These are phyloP conservation scores for Immersiporthe knoxdaviesiana DNA, from an alignment of 2,329 filamentous ascomycete genomes.

Conservation along the genomic window DNA sequence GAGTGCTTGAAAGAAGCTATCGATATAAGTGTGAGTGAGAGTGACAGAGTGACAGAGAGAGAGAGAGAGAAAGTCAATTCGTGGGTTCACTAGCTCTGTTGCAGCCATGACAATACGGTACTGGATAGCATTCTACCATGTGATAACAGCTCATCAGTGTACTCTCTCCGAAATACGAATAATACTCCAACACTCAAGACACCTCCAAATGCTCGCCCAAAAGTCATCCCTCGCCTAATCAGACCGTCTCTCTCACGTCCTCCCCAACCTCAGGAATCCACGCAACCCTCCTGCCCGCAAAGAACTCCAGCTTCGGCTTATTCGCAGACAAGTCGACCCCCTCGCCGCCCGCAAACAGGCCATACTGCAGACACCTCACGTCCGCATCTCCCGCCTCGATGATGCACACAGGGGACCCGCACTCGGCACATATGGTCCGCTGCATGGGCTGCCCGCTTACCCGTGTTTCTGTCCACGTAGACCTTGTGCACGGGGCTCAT, in stretches of 20 bases:
- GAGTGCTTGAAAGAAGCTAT: neutral
- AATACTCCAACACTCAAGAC: neutral
- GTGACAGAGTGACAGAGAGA: no score
- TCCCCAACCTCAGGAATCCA: constrained; percentile 27
- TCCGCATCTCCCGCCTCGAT: constrained; percentile 20
- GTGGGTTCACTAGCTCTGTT: neutral
- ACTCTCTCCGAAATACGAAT: neutral
- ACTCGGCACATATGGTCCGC: constrained; percentile 28
- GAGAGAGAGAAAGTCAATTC: neutral
- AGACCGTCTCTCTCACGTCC: constrained; percentile 22
- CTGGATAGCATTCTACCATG: neutral
- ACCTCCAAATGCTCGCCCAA: neutral
- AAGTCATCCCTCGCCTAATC: neutral
- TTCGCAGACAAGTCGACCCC: constrained; percentile 14
- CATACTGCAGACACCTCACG: constrained; percentile 24
- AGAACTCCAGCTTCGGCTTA: constrained; percentile 23
- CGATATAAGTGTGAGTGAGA: no score
- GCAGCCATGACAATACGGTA: neutral
- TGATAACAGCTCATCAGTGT: neutral
- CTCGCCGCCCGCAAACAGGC: constrained; percentile 20
- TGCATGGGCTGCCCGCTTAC: constrained; percentile 26
- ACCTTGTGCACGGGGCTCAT: constrained; percentile 16
- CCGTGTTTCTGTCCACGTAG: constrained; percentile 23
- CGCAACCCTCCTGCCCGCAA: constrained; percentile 19
- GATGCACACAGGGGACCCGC: constrained; percentile 26